Evolutionary conservation across 495 filamentous ascomycete species (phyloP).

Genomic region (Podospora appendiculata): DNA sequence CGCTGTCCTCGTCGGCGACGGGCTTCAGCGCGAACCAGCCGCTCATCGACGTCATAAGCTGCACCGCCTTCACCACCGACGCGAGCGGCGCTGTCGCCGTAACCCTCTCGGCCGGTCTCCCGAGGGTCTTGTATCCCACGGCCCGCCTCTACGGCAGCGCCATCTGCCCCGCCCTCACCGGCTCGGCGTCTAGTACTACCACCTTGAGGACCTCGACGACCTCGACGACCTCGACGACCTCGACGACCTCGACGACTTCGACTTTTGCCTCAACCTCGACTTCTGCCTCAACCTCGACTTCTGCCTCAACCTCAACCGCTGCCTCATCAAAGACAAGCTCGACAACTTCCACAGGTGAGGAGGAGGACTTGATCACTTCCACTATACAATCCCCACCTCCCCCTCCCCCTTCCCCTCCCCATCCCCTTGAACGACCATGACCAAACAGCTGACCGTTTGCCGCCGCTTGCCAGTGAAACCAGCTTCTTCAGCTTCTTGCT

Average conservation of each 20-base stretch:
- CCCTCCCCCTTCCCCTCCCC: too few species aligned
- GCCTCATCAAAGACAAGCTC: conserved; percentile 32
- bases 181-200: background rate
- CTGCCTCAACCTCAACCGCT: background rate
- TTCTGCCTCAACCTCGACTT: background rate
- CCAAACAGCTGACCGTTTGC: too few species aligned
- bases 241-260: background rate
- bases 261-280: background rate
- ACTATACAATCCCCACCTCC: too few species aligned
- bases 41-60: conserved; percentile 46
- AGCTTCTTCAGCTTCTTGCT: conserved; percentile 17
- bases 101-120: conserved; percentile 40
- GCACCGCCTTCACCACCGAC: conserved; percentile 35
- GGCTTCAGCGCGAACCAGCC: conserved; percentile 28
- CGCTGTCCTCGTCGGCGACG: conserved; percentile 31
- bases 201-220: background rate
- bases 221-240: background rate
- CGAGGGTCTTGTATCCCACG: conserved; percentile 41
- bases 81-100: conserved; percentile 37
- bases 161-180: conserved; percentile 26
- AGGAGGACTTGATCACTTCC: conserved; percentile 42
- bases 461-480: too few species aligned
- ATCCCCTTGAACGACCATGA: too few species aligned
- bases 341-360: conserved; percentile 51
- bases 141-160: conserved; percentile 27